Conservation (phyloP, 768 basidiomycete genomes). For the Russula foetens region DNA sequence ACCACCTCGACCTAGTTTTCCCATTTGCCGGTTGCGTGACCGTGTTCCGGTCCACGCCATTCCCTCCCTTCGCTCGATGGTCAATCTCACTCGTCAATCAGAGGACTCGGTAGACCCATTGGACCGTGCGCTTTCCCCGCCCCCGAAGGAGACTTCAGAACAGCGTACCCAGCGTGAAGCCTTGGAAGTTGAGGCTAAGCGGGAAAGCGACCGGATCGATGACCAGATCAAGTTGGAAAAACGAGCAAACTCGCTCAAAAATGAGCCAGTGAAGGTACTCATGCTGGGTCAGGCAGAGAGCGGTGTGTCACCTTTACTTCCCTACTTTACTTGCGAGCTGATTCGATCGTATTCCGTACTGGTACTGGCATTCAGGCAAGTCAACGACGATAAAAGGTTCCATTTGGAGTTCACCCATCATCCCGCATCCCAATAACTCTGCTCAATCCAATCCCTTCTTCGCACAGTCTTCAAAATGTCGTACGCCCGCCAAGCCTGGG, state of each 20-base stretch:
- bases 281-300: slow-evolving; percentile 21
- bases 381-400: slow-evolving; percentile 10
- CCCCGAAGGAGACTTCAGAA: slow-evolving; percentile 15
- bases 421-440: neutral
- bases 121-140: neutral
- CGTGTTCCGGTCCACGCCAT: neutral
- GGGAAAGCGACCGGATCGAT: slow-evolving; percentile 24
- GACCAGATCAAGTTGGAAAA: slow-evolving; percentile 19
- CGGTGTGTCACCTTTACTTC: neutral
- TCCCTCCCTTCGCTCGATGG: neutral
- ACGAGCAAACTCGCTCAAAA: slow-evolving; percentile 16
- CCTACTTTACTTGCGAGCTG: neutral
- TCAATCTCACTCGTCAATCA: neutral
- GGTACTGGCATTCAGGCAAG: neutral
- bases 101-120: neutral
- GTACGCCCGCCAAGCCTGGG: slow-evolving; percentile 32
- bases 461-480: slow-evolving; percentile 10
- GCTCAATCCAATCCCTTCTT: neutral
- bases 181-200: slow-evolving; percentile 21
- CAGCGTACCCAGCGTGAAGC: slow-evolving; percentile 19
- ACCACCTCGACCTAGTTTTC: neutral
- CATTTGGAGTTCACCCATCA: neutral
- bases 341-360: neutral
- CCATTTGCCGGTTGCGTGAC: neutral
- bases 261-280: slow-evolving; percentile 22